phyloP scores from a whole-genome alignment of 176 grass and related monocot genomes.

The Oryza meyeriana region DNA sequence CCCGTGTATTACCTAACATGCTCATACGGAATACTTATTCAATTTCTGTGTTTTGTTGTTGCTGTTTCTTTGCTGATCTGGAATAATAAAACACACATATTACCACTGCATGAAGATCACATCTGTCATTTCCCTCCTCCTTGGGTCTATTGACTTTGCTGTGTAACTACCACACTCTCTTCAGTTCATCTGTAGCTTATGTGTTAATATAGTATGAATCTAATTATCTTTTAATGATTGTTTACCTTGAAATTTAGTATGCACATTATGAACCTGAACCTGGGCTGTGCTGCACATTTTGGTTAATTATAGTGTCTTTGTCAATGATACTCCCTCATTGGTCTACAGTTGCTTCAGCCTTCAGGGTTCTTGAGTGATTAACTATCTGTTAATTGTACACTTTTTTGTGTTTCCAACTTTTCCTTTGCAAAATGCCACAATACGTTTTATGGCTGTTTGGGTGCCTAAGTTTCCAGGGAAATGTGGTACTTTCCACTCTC shows the following conservation, averaged over 20 bases:
- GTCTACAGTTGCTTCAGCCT: slow-evolving; percentile 9
- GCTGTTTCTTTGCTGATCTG: background rate
- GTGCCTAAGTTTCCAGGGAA: background rate
- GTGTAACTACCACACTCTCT: background rate
- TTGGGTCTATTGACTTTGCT: background rate
- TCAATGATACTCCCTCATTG: background rate
- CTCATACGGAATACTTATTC: background rate
- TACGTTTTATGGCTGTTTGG: slow-evolving; percentile 5
- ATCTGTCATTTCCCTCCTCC: background rate
- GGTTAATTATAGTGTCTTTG: background rate
- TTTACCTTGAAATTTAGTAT: background rate
- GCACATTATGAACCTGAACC: background rate
- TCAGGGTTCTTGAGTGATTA: background rate
- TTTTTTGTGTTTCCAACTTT: background rate
- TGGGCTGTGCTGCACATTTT: background rate
- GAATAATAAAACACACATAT: background rate
- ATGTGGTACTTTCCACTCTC: background rate
- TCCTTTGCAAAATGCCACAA: slow-evolving; percentile 7
- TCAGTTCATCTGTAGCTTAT: slow-evolving; percentile 6
- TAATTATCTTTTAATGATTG: background rate
- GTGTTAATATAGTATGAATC: background rate
- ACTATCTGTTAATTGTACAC: background rate
- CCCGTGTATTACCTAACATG: slow-evolving; percentile 11
- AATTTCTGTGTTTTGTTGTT: background rate
- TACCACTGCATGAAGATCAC: slow-evolving; percentile 8